Base-by-base conservation (phyloP, 495 filamentous ascomycete genomes). In the Pyrenula aspistea region DNA sequence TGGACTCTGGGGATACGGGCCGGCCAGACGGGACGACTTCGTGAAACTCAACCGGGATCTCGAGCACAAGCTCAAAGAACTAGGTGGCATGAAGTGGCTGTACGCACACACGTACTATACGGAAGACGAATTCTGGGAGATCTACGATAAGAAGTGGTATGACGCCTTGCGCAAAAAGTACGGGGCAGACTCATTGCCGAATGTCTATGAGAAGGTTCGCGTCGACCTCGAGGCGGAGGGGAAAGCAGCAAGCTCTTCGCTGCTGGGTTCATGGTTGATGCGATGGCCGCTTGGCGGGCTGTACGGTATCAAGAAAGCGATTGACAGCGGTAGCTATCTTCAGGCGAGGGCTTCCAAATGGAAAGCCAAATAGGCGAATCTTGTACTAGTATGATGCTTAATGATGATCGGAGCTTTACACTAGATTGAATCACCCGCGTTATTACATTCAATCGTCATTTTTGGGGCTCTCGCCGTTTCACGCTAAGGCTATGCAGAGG, bases 71-170 rank as follows among this genome's bases (percentile, higher is more conserved):
- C 73, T 91, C 10, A 71, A 68, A 12, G 78, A 79, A 55, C 72
- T 91, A 1, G 80, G 83, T 15, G 88, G 88, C 10, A 75, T 75
- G 68, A 82, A 81, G 59, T 81, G 77, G 74, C 67, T 83, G 10
- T 83, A 82, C 62, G 77, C 81, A 25, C 74, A 79, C 50, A 72
- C 77, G 1, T 83, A 79, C 63, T 79, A 78, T 54, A 66, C 65
- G 3, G 74, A 82, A 59, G 59, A 72, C 0, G 77, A 81, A 55
- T 83, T 84, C 66, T 82, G 79, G 78, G 49, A 54, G 1, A 72
- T 77, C 22, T 81, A 81, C 54, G 71, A 82, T 53, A 62, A 66
- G 22, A 49, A 65, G 10, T 69, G 67, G 66, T 81, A 83, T 53
- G 71, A 79, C 31, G 57, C 22, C 10, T 55, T 82, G 59, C 68